A percentile compares a stretch with the other conserved stretches of the same genome.
Evolutionary conservation across 768 basidiomycete genomes (phyloP).

Genomic region (Scleroderma bovista): DNA sequence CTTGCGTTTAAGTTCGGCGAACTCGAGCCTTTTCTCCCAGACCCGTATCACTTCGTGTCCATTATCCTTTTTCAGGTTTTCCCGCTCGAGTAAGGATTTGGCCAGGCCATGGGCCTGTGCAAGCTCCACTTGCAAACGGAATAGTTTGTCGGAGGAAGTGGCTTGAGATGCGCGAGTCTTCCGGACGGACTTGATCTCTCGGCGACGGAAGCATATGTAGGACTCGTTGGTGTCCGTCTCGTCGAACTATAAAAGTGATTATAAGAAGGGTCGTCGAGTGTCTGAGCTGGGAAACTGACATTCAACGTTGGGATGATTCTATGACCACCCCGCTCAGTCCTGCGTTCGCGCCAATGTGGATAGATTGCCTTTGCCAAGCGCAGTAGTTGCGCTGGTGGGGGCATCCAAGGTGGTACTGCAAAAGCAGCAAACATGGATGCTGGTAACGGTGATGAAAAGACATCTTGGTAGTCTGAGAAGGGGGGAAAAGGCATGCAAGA

Average conservation of each 20-base stretch:
- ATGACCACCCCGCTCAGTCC: conserved; percentile 74
- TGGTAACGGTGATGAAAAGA: conserved; percentile 50
- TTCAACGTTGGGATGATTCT: conserved; percentile 85
- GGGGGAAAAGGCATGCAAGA: conserved; percentile 65
- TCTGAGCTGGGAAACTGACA: conserved; percentile 41
- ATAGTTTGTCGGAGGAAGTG: conserved; percentile 83
- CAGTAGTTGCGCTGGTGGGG: conserved; percentile 53
- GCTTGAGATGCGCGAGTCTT: conserved; percentile 92
- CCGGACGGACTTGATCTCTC: conserved; percentile 89
- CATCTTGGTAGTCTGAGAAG: conserved; percentile 64
- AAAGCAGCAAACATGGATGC: conserved; percentile 61
- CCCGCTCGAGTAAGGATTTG: conserved; percentile 60
- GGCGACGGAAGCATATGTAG: conserved; percentile 94
- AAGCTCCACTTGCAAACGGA: conserved; percentile 76
- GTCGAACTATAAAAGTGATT: conserved; percentile 51
- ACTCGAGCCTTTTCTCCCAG: conserved; percentile 72
- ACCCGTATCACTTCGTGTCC: conserved; percentile 53
- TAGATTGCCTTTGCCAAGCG: conserved; percentile 72
- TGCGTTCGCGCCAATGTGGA: conserved; percentile 86
- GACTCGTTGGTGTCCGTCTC: conserved; percentile 88
- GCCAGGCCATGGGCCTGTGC: conserved; percentile 69
- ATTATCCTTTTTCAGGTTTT: conserved; percentile 68
- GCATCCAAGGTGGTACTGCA: conserved; percentile 62
- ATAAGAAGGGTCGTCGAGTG: background rate
- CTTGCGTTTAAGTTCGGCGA: conserved; percentile 78